Evolutionary conservation across 2,329 filamentous ascomycete species (phyloP).

Genomic region (Colletotrichum sojae): DNA sequence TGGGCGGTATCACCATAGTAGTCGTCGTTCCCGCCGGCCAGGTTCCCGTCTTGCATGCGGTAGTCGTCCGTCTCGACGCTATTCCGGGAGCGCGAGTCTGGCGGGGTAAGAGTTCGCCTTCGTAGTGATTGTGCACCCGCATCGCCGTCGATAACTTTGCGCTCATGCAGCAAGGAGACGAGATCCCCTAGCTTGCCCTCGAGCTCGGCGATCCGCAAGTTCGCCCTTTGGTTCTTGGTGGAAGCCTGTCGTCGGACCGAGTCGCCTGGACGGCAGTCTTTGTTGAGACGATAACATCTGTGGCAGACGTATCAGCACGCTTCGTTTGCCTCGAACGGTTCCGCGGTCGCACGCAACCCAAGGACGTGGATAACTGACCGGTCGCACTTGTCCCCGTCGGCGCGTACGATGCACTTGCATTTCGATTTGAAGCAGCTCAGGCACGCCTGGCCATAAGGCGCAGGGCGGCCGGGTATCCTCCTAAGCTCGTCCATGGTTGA

Average conservation of each 20-base stretch:
- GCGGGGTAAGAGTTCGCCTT: no score
- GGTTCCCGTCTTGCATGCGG: neutral
- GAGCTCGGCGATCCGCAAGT: neutral
- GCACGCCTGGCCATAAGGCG: conserved; percentile 61
- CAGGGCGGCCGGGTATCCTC: conserved; percentile 43
- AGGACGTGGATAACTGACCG: neutral
- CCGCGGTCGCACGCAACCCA: no score
- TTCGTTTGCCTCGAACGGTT: no score
- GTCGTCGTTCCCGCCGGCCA: neutral
- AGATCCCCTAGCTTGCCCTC: conserved; percentile 1
- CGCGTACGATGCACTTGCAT: conserved; percentile 62
- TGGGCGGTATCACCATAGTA: neutral
- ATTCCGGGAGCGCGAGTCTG: neutral
- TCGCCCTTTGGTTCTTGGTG: conserved; percentile 3
- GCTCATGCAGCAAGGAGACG: neutral
- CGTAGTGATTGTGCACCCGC: neutral
- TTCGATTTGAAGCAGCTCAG: conserved; percentile 63
- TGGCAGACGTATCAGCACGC: no score
- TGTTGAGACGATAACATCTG: conserved; percentile 20
- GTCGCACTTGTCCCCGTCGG: conserved; percentile 44
- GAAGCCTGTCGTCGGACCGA: neutral
- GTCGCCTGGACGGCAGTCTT: neutral
- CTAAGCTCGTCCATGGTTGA: conserved; percentile 9
- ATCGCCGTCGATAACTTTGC: conserved; percentile 4
- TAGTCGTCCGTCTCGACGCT: neutral